These are phyloP conservation scores for Thermothielavioides terrestris DNA, from an alignment of 495 filamentous ascomycete genomes.

Conservation along the genomic window DNA sequence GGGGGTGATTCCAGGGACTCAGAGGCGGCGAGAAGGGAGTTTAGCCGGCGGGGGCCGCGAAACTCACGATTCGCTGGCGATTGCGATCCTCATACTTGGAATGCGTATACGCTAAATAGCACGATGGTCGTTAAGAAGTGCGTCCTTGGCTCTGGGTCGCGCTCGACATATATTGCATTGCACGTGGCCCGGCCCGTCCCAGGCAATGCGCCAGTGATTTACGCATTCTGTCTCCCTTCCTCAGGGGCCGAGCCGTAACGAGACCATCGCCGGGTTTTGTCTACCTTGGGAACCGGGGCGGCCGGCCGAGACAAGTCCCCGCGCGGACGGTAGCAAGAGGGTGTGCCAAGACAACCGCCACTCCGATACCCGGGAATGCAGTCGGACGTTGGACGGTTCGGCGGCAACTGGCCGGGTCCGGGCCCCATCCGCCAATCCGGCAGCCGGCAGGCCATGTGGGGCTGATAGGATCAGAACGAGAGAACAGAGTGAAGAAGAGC, in stretches of 20 bases:
- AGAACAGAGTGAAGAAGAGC: not conserved
- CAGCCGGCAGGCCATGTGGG: not conserved
- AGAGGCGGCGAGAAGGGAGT: not conserved
- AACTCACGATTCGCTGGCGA: not conserved
- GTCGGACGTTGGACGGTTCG: no score
- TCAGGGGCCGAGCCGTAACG: not conserved
- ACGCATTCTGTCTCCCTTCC: not conserved
- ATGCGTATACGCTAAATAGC: not conserved
- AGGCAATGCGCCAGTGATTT: not conserved
- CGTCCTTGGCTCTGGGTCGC: no score
- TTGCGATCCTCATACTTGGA: not conserved
- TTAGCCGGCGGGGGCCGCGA: not conserved
- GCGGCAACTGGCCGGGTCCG: no score
- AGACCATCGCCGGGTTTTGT: not conserved
- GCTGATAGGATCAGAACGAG: not conserved
- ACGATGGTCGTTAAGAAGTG: not conserved
- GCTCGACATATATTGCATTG: no score
- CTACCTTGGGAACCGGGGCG: not conserved
- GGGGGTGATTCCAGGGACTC: not conserved
- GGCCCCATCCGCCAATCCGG: no score
- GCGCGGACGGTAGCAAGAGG: not conserved
- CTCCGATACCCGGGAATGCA: not conserved
- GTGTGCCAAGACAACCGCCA: not conserved
- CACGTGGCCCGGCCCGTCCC: not conserved
- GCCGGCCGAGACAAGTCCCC: not conserved